Evolutionary conservation across 2,329 filamentous ascomycete genomes (phyloP).

Genomic region (Lachnellula subtilissima): DNA sequence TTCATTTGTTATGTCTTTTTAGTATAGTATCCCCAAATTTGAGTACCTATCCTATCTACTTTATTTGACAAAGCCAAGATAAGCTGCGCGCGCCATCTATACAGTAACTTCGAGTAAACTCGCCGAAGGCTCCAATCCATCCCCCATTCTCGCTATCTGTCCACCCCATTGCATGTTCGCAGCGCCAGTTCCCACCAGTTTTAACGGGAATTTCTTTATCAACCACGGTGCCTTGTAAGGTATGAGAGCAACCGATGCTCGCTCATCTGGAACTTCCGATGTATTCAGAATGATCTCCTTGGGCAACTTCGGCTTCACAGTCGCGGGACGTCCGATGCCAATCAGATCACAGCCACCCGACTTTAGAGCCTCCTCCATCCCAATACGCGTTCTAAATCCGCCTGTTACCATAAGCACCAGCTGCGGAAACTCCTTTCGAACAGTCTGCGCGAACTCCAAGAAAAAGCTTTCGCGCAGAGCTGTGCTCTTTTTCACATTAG

Average conservation of each 20-base stretch:
- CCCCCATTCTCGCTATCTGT: no score
- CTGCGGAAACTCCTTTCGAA: constrained; percentile 3
- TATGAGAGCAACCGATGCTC: constrained; percentile 20
- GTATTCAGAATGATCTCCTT: constrained; percentile 14
- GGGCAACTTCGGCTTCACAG: constrained; percentile 13
- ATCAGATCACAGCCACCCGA: constrained; percentile 11
- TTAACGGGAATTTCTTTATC: constrained; percentile 28
- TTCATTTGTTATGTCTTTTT: no score
- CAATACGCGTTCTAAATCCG: constrained; percentile 7
- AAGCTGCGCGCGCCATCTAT: no score
- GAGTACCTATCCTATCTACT: no score
- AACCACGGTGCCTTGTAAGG: constrained; percentile 32
- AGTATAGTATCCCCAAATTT: no score
- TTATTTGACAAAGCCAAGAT: no score
- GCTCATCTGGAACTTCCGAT: constrained; percentile 13
- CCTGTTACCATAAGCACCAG: constrained; percentile 5
- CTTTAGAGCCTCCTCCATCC: constrained; percentile 9
- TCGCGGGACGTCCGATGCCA: constrained; percentile 7
- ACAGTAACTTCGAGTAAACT: no score
- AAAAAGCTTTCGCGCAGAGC: constrained; percentile 11
- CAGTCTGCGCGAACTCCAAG: constrained; percentile 11
- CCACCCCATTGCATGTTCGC: constrained; percentile 25
- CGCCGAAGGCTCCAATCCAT: no score
- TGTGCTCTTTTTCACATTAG: constrained; percentile 9
- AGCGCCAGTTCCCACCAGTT: constrained; percentile 32